A percentile compares a stretch with the other conserved stretches of the same genome.
phyloP scores from a whole-genome alignment of 2,329 filamentous ascomycete genomes.

The Talaromyces sp. region DNA sequence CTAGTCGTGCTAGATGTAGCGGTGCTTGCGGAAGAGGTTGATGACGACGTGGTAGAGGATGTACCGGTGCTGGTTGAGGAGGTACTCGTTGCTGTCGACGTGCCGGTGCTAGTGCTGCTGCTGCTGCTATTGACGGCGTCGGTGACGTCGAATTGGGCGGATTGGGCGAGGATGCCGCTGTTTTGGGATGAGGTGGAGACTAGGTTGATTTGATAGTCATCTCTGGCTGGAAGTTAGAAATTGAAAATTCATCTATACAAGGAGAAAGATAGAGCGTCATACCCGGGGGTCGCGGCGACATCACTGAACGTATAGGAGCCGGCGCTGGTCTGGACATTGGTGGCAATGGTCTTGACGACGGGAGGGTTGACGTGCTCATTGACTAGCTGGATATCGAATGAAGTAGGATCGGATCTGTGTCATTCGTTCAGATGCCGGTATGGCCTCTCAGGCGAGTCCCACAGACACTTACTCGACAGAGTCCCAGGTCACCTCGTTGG shows the following conservation, averaged over 20 bases:
- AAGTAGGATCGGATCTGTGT: conserved; percentile 38
- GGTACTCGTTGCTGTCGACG: conserved; percentile 10
- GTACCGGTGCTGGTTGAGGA: conserved; percentile 23
- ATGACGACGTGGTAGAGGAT: conserved; percentile 14
- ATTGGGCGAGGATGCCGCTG: conserved; percentile 43
- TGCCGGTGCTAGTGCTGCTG: conserved; percentile 15
- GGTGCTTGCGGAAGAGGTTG: conserved; percentile 23
- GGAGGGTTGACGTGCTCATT: conserved; percentile 38
- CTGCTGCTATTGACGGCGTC: conserved; percentile 10
- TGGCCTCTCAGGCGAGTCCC: neutral
- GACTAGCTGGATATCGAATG: conserved; percentile 43
- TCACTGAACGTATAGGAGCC: conserved; percentile 36
- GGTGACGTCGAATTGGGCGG: conserved; percentile 32
- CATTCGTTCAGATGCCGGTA: neutral
- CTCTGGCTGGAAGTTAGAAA: conserved; percentile 20
- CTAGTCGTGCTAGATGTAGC: conserved; percentile 21
- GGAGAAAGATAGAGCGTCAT: neutral
- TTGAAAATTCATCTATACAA: too few relatives aligned
- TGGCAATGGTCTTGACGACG: conserved; percentile 31
- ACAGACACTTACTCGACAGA: conserved; percentile 31
- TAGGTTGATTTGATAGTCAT: conserved; percentile 44
- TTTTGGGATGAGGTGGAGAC: conserved; percentile 31
- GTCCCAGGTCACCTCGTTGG: conserved; percentile 39
- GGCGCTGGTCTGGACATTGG: conserved; percentile 34
- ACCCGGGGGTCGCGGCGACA: conserved; percentile 21